Conservation (phyloP, 2,329 filamentous ascomycete species). For the Xylaria hypoxylon region DNA sequence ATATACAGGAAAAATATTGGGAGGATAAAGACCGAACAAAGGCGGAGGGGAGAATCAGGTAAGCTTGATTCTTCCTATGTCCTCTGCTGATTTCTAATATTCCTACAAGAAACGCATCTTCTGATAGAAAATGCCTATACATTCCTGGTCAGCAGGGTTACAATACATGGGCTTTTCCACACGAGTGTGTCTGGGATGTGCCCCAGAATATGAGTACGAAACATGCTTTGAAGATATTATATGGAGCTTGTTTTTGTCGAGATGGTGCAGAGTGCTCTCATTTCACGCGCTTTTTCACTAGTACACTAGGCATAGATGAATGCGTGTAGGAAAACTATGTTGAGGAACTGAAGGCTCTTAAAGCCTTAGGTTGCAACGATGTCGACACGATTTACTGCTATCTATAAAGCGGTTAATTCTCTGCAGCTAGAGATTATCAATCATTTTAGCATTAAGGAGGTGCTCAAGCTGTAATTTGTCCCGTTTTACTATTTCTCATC, state of each 20-base stretch:
- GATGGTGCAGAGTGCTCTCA: not conserved
- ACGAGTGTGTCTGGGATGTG: slow-evolving; percentile 1
- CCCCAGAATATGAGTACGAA: slow-evolving; percentile 2
- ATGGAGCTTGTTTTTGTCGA: not conserved
- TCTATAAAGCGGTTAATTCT: not conserved
- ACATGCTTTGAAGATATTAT: not conserved
- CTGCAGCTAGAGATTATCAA: not conserved
- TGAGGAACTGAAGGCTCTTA: slow-evolving; percentile 5
- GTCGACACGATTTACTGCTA: slow-evolving; percentile 2
- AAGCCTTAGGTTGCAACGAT: not conserved
- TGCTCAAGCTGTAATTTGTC: no score
- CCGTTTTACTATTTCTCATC: not conserved
- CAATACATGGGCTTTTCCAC: not conserved
- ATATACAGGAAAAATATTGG: slow-evolving; percentile 36
- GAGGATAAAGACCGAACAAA: not conserved
- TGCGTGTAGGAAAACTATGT: slow-evolving; percentile 4
- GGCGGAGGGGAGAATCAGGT: not conserved
- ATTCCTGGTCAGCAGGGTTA: not conserved
- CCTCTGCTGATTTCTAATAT: not conserved
- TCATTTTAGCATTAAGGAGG: no score
- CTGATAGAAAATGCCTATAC: not conserved
- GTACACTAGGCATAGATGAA: not conserved
- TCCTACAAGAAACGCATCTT: no score
- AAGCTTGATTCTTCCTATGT: no score
- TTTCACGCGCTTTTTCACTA: not conserved